Conservation (phyloP, 495 filamentous ascomycete species). For the Talaromyces liani region DNA sequence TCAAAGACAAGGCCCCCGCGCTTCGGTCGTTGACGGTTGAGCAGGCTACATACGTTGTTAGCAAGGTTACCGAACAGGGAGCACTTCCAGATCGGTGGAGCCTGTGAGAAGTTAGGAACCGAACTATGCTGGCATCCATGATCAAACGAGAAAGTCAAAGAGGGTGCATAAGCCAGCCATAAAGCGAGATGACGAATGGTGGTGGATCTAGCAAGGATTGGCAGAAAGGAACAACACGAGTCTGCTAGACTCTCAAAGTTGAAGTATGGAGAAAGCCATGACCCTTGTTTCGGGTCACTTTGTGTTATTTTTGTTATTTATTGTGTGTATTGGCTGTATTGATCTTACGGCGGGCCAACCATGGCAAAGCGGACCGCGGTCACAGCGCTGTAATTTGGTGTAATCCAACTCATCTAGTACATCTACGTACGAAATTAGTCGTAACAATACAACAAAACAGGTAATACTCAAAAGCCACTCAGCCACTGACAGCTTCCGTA, state of each 20-base stretch:
- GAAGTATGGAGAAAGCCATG: background rate
- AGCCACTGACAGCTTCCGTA: background rate
- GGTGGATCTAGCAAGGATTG: background rate
- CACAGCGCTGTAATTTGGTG: background rate
- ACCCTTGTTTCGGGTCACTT: conserved; percentile 11
- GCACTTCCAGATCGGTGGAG: conserved; percentile 7
- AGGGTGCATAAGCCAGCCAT: background rate
- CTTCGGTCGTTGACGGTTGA: background rate
- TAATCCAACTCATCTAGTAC: background rate
- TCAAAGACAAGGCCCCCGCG: background rate
- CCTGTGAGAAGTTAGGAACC: background rate
- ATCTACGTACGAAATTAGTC: background rate
- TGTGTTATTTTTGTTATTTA: background rate
- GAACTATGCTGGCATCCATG: background rate
- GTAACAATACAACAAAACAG: background rate
- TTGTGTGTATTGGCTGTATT: background rate
- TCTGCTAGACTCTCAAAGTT: background rate
- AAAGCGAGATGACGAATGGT: background rate
- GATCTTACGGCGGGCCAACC: background rate
- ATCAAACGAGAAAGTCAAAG: conserved; percentile 1
- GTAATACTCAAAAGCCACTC: background rate
- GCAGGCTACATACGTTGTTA: too few relatives aligned
- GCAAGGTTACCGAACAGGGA: background rate
- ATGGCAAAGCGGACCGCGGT: background rate
- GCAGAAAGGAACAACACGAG: conserved; percentile 1